These are phyloP conservation scores for Moricandia arvensis DNA, from an alignment of 345 rosid species.

Conservation along the genomic window DNA sequence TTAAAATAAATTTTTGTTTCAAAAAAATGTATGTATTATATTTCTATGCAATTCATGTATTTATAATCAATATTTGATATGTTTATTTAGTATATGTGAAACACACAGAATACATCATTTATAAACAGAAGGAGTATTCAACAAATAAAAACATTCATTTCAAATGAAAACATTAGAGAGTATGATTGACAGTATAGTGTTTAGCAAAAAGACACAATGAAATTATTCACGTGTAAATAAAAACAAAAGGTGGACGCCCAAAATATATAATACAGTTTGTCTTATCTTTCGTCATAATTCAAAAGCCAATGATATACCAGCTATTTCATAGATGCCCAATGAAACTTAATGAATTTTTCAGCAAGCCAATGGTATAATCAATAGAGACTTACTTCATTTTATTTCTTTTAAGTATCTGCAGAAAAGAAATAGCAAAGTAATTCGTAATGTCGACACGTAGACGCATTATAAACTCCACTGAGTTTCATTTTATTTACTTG, in stretches of 20 bases:
- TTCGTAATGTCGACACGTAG: conserved; percentile 25
- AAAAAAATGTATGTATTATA: too few species aligned
- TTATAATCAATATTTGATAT: too few species aligned
- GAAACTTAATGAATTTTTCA: conserved; percentile 14
- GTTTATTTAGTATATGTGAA: too few species aligned
- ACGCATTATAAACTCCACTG: conserved; percentile 33
- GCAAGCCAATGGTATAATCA: conserved; percentile 13
- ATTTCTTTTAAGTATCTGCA: neutral
- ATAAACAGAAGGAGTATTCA: neutral
- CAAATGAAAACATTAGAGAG: neutral
- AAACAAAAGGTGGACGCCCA: conserved; percentile 14
- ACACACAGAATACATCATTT: too few species aligned
- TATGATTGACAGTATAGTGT: conserved; percentile 15
- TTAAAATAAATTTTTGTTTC: too few species aligned
- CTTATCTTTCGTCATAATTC: conserved; percentile 36
- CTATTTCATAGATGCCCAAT: conserved; percentile 10
- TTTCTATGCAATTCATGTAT: too few species aligned
- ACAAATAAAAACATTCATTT: neutral
- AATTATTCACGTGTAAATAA: conserved; percentile 26
- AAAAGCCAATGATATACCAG: conserved; percentile 12
- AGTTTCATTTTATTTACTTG: neutral
- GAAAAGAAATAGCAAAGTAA: neutral
- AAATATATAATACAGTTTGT: conserved; percentile 19
- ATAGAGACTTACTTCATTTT: neutral
- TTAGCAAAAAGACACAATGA: neutral